Evolutionary conservation across 164 flowering plant species (phyloP).

Genomic region (Sextonia rubra): DNA sequence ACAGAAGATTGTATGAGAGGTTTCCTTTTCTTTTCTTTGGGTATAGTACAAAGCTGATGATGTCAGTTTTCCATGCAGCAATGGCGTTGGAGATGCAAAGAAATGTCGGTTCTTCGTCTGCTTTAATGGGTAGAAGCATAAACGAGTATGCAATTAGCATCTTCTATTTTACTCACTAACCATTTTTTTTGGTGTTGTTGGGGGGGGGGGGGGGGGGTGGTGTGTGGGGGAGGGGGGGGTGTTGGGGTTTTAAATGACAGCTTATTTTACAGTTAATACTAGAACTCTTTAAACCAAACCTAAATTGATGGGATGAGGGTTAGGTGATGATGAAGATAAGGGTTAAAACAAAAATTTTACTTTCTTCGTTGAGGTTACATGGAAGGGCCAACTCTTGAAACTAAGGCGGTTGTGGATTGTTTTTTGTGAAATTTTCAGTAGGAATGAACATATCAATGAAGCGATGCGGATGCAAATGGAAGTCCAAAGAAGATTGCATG

Average conservation of each 20-base stretch:
- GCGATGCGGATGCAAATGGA: slow-evolving; percentile 94
- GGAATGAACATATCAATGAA: slow-evolving; percentile 56
- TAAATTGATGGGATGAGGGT: too few relatives aligned
- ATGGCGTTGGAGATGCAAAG: slow-evolving; percentile 75
- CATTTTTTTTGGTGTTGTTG: too few relatives aligned
- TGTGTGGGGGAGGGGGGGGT: too few relatives aligned
- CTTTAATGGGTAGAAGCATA: slow-evolving; percentile 64
- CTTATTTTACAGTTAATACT: too few relatives aligned
- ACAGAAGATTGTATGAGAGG: neutral
- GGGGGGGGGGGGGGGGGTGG: too few relatives aligned
- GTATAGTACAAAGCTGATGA: neutral
- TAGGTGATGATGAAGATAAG: too few relatives aligned
- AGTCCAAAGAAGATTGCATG: slow-evolving; percentile 93
- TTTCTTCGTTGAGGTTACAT: too few relatives aligned
- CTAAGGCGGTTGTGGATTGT: neutral
- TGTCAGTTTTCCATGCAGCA: slow-evolving; percentile 24
- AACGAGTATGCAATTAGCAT: slow-evolving; percentile 57
- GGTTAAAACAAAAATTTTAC: too few relatives aligned
- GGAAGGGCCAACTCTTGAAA: too few relatives aligned
- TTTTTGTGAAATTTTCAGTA: slow-evolving; percentile 15
- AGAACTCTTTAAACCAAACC: too few relatives aligned
- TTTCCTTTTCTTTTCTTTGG: neutral
- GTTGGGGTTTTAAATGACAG: too few relatives aligned
- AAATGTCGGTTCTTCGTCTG: slow-evolving; percentile 70
- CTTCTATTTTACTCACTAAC: too few relatives aligned